Percentiles rank a stretch among this genome's conserved stretches.
phyloP scores from a whole-genome alignment of 345 rosid species.

The Reutealis trisperma region DNA sequence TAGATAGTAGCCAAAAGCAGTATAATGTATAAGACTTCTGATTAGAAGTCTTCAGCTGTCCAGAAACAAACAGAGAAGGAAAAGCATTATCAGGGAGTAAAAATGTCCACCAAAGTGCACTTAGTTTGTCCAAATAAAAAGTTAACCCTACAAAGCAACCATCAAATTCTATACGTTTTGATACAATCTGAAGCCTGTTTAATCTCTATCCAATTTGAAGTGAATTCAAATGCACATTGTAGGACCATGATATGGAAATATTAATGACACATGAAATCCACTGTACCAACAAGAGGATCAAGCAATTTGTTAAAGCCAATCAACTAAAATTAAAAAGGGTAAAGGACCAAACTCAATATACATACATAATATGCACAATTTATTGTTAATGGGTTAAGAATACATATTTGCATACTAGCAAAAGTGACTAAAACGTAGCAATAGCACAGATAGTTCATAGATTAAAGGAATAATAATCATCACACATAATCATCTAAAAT shows the following conservation, averaged over 20 bases:
- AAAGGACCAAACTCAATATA: background rate
- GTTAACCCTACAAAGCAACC: background rate
- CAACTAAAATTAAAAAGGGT: background rate
- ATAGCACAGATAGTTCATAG: background rate
- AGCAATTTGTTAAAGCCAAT: background rate
- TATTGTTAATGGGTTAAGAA: background rate
- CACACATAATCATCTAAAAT: constrained; percentile 11
- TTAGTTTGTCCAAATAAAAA: background rate
- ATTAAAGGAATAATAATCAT: constrained; percentile 1
- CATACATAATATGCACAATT: background rate
- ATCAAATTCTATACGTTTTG: background rate
- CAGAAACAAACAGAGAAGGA: background rate
- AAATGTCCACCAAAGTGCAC: background rate
- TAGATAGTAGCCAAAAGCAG: constrained; percentile 4
- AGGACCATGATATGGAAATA: background rate
- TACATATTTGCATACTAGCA: background rate
- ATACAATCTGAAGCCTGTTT: background rate
- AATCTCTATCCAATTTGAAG: background rate
- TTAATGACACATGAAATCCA: background rate
- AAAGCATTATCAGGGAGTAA: background rate
- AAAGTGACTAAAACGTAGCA: background rate
- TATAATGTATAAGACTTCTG: background rate
- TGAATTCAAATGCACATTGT: background rate
- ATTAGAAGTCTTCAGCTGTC: background rate
- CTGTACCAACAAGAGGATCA: background rate